phyloP scores from a whole-genome alignment of 2,329 filamentous ascomycete species.

The Phialophora macrospora region DNA sequence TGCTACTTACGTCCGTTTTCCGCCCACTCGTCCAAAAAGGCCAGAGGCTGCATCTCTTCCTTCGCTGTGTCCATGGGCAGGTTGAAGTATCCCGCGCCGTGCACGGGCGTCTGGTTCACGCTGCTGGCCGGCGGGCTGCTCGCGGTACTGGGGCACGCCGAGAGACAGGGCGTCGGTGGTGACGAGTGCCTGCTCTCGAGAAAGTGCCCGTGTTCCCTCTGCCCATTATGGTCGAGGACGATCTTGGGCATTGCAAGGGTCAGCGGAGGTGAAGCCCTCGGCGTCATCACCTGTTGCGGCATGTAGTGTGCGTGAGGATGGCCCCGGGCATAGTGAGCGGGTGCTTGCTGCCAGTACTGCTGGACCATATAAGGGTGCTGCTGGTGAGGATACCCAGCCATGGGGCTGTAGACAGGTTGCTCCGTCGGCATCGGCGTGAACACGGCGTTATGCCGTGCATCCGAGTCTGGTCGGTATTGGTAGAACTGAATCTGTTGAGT shows the following conservation, averaged over 20 bases:
- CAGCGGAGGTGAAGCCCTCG: constrained; percentile 74
- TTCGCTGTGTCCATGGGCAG: constrained; percentile 36
- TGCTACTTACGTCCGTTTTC: constrained; percentile 38
- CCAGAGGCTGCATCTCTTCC: constrained; percentile 37
- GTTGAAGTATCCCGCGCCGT: constrained; percentile 38
- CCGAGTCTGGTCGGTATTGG: constrained; percentile 82
- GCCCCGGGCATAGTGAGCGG: constrained; percentile 59
- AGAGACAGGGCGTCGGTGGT: constrained; percentile 85
- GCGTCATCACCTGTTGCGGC: constrained; percentile 61
- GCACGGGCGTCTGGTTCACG: constrained; percentile 46
- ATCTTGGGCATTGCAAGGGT: constrained; percentile 62
- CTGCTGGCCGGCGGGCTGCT: constrained; percentile 80
- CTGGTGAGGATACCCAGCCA: constrained; percentile 47
- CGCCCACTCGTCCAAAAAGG: constrained; percentile 35
- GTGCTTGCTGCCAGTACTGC: constrained; percentile 45
- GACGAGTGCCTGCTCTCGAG: constrained; percentile 60
- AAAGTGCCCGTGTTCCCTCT: constrained; percentile 39
- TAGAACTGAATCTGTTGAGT: constrained; percentile 68
- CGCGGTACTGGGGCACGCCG: constrained; percentile 79
- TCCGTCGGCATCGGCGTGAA: constrained; percentile 70
- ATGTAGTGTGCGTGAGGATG: constrained; percentile 49
- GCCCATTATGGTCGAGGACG: constrained; percentile 34
- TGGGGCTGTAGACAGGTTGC: constrained; percentile 52
- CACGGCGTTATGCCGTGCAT: constrained; percentile 73
- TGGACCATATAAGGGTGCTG: constrained; percentile 42